Percentiles rank a stretch among this genome's conserved stretches.
Conservation (phyloP, 495 filamentous ascomycete species). For the Xeromyces bisporus region DNA sequence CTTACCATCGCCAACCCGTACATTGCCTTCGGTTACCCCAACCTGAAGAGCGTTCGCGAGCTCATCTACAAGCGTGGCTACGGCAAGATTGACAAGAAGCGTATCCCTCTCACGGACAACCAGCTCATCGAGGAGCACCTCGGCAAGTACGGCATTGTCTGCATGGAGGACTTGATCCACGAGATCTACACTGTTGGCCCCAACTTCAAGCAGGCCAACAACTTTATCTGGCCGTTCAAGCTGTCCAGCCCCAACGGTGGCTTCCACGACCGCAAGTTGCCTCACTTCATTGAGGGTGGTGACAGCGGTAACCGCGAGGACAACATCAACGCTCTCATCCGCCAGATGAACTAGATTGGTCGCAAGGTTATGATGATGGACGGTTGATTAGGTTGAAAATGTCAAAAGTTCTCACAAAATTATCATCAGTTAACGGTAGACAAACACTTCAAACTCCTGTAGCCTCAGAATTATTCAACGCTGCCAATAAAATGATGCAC, state of each 20-base stretch:
- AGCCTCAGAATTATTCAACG: too few relatives aligned
- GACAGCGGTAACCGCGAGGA: slow-evolving; percentile 97
- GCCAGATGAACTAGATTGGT: slow-evolving; percentile 85
- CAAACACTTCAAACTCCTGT: too few relatives aligned
- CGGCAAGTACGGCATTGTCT: slow-evolving; percentile 97
- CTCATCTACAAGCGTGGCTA: slow-evolving; percentile 99
- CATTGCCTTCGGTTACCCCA: slow-evolving; percentile 98
- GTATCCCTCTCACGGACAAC: slow-evolving; percentile 93
- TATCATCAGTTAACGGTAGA: too few relatives aligned
- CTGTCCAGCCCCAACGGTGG: slow-evolving; percentile 92
- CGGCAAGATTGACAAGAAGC: slow-evolving; percentile 93
- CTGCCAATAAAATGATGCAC: too few relatives aligned
- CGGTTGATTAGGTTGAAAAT: too few relatives aligned
- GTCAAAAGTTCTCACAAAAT: too few relatives aligned
- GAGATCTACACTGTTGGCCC: slow-evolving; percentile 97
- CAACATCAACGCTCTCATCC: slow-evolving; percentile 90
- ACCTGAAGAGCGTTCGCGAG: slow-evolving; percentile 96
- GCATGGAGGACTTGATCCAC: slow-evolving; percentile 98
- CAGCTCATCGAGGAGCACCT: slow-evolving; percentile 88
- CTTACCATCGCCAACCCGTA: slow-evolving; percentile 94
- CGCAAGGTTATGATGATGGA: not conserved
- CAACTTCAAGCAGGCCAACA: slow-evolving; percentile 99
- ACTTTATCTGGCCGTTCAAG: slow-evolving; percentile 99
- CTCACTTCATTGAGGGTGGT: slow-evolving; percentile 98
- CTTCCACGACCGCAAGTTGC: slow-evolving; percentile 92